Conservation (phyloP, 2,329 filamentous ascomycete species). For the Fusarium austroafricanum region DNA sequence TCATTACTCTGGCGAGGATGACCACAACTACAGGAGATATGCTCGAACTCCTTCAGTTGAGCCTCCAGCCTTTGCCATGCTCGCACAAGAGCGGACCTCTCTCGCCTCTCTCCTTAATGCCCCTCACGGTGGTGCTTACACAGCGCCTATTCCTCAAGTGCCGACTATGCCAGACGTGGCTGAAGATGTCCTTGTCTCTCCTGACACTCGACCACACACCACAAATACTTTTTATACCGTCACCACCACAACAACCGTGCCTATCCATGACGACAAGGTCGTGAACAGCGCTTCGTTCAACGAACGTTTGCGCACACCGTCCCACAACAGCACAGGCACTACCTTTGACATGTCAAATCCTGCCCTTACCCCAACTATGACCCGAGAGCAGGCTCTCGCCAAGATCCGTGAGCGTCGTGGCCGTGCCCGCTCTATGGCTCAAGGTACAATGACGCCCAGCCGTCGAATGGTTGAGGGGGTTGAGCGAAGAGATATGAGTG, state of each 20-base stretch:
- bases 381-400: constrained; percentile 78
- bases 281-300: constrained; percentile 56
- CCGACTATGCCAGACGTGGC: constrained; percentile 50
- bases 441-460: constrained; percentile 67
- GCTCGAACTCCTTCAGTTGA: constrained; percentile 72
- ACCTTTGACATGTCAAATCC: constrained; percentile 67
- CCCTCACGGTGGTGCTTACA: constrained; percentile 55
- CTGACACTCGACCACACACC: constrained; percentile 57
- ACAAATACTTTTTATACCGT: constrained; percentile 60
- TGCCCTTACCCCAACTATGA: constrained; percentile 73
- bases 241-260: constrained; percentile 64
- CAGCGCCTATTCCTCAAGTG: constrained; percentile 53
- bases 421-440: constrained; percentile 75
- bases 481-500: constrained; percentile 62
- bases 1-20: constrained; percentile 50
- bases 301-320: constrained; percentile 60
- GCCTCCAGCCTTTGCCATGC: constrained; percentile 68
- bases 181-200: constrained; percentile 35
- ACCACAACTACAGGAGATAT: constrained; percentile 56
- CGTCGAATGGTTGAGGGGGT: constrained; percentile 67
- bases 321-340: constrained; percentile 49
- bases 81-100: constrained; percentile 66
- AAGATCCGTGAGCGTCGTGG: constrained; percentile 79
- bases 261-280: constrained; percentile 59
- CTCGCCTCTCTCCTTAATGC: constrained; percentile 71